Base-by-base conservation (phyloP, 1,139 yeast genomes). In the Komagataea norvegica region DNA sequence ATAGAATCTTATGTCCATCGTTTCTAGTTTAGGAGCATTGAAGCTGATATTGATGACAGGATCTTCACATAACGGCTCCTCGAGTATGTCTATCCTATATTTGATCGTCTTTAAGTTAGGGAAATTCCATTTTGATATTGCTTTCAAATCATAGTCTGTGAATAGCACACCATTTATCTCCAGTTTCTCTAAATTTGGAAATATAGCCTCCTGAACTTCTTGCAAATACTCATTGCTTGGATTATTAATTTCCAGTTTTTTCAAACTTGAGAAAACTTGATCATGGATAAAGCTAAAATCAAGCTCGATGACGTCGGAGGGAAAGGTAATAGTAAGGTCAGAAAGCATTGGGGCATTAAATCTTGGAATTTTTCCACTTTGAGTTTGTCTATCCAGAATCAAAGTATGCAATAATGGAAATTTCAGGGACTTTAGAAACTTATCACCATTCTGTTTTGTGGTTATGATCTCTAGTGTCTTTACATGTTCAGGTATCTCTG, bases 391-490 rank as follows among this genome's bases (percentile, higher is more conserved):
- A 21, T 36, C 31, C 23, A 39, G 24, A 33, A 24, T 30, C 14
- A 33, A 23, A 7, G 23, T 25, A 20, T 34, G 19, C 17, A 38
- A 21, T 5, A 5, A 11, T 13, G 35, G 35, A 15, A 38, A 21
- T 2, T 20, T 5, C 19, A 38, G 6, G 3, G 3, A 11, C 8
- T 25, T n/a, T 8, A 40, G 19, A 6, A 11, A 15, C 3, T 24
- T 5, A 5, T 36, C 40, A 10, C 36, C 42, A 9, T 30, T 31
- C 14, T 40, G 30, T 20, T 26, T 33, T n/a, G 33, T 31, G 3
- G 36, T 27, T 6, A 35, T 36, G 16, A 39, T 16, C n/a, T 33
- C 36, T n/a, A 39, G 21, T 9, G 21, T 28, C 17, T 39, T 25
- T n/a, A 39, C 28, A 8, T 8, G 15, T 5, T 33, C 19, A 8